Evolutionary conservation across 371 early-diverging fungal species (phyloP).

Genomic region (Mucor ambiguus): DNA sequence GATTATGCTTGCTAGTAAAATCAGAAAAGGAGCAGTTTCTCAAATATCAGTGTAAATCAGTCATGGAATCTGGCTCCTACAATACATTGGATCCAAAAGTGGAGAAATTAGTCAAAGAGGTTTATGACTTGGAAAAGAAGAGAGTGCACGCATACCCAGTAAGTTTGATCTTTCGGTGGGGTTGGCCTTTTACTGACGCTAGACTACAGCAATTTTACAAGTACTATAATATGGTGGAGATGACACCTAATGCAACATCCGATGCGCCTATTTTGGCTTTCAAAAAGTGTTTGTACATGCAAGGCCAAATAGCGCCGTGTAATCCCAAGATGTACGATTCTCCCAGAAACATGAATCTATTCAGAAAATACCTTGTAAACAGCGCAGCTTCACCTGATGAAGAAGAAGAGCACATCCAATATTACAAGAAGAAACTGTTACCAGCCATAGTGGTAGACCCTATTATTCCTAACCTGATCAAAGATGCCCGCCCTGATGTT

Average conservation of each 20-base stretch:
- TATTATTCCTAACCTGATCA: background rate
- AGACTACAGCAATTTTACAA: conserved; percentile 9
- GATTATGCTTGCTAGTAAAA: background rate
- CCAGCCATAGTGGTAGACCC: conserved; percentile 4
- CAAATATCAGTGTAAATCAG: conserved; percentile 2
- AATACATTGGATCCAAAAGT: conserved; percentile 6
- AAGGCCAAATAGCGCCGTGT: conserved; percentile 14
- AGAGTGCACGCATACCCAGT: conserved; percentile 11
- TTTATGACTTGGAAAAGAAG: conserved; percentile 3
- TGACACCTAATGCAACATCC: background rate
- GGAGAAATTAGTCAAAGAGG: background rate
- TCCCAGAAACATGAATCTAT: conserved; percentile 9
- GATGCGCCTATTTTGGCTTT: conserved; percentile 8
- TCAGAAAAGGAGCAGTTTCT: conserved; percentile 17
- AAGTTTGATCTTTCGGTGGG: background rate
- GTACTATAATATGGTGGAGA: conserved; percentile 2
- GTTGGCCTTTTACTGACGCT: background rate
- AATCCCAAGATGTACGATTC: background rate
- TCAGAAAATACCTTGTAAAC: conserved; percentile 9
- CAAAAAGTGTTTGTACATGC: background rate
- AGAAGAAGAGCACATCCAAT: background rate
- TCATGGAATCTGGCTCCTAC: conserved; percentile 9
- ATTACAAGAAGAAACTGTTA: conserved; percentile 13
- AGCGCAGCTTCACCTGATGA: background rate
- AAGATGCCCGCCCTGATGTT: conserved; percentile 2